A percentile compares a stretch with the other conserved stretches of the same genome.
Conservation (phyloP, 495 filamentous ascomycete species). For the Parmelia sp. region DNA sequence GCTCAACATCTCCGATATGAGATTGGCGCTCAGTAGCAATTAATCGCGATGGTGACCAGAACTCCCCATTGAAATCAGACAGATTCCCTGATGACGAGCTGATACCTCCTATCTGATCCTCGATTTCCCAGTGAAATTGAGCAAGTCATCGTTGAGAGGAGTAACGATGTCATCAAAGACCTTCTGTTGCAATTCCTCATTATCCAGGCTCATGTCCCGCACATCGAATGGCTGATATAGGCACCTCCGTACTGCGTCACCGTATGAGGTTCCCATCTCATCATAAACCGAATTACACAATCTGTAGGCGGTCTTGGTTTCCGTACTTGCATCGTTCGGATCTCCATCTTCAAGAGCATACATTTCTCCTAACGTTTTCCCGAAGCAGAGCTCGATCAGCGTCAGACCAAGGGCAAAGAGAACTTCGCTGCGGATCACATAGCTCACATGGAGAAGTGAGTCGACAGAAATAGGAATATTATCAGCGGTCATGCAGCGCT, state of each 20-base stretch:
- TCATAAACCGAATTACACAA: conserved; percentile 25
- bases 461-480: background rate
- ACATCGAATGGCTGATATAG: conserved; percentile 28
- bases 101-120: background rate
- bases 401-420: conserved; percentile 32
- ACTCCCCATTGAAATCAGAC: too few species aligned
- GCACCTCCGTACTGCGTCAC: conserved; percentile 33
- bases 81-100: background rate
- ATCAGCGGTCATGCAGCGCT: background rate
- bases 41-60: too few species aligned
- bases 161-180: conserved; percentile 27
- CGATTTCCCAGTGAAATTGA: background rate
- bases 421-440: conserved; percentile 26
- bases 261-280: conserved; percentile 30
- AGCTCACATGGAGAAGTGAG: too few species aligned
- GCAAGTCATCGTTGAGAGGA: conserved; percentile 1
- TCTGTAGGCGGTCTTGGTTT: conserved; percentile 28
- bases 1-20: too few species aligned
- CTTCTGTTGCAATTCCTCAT: conserved; percentile 27
- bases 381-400: conserved; percentile 35
- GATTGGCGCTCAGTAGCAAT: too few species aligned
- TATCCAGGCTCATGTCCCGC: conserved; percentile 23
- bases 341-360: conserved; percentile 26
- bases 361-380: conserved; percentile 27
- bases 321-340: conserved; percentile 21